Conservation (phyloP, 352 stramenopile species). For the Pythium dissimile region DNA sequence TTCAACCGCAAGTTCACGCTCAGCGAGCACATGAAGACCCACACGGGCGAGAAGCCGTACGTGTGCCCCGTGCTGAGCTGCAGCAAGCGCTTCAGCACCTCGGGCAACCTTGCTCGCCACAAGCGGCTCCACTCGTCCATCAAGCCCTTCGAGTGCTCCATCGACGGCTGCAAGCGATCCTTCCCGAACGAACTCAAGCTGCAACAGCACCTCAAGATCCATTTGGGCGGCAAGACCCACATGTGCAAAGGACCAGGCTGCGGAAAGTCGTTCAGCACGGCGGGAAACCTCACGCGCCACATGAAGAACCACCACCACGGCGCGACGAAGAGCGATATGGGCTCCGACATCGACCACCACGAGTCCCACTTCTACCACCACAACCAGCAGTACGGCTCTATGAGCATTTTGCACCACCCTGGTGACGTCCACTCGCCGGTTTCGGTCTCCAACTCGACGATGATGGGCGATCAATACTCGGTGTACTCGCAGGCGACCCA, state of each 20-base stretch:
- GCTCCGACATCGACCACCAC: background rate
- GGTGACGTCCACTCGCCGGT: constrained; percentile 13
- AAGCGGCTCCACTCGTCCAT: constrained; percentile 51
- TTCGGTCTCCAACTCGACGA: constrained; percentile 13
- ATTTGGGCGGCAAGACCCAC: constrained; percentile 45
- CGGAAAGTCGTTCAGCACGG: constrained; percentile 64
- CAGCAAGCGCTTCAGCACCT: constrained; percentile 69
- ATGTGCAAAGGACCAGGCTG: constrained; percentile 41
- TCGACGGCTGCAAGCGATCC: constrained; percentile 38
- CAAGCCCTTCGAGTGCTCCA: constrained; percentile 40
- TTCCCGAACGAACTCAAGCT: constrained; percentile 55
- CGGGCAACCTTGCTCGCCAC: constrained; percentile 59
- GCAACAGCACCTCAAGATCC: constrained; percentile 43
- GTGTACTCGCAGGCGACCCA: constrained; percentile 17
- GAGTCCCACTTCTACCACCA: constrained; percentile 6
- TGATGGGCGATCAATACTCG: constrained; percentile 10
- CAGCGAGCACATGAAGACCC: constrained; percentile 74
- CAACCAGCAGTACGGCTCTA: constrained; percentile 1
- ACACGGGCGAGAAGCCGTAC: constrained; percentile 73
- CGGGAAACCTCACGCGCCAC: constrained; percentile 65
- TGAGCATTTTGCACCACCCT: constrained; percentile 15
- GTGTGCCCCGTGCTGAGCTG: constrained; percentile 48
- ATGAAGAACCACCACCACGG: constrained; percentile 55
- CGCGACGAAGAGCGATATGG: background rate
- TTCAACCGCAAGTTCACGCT: constrained; percentile 75